Evolutionary conservation across 2,329 filamentous ascomycete genomes (phyloP).

Genomic region (Huntiella moniliformis): DNA sequence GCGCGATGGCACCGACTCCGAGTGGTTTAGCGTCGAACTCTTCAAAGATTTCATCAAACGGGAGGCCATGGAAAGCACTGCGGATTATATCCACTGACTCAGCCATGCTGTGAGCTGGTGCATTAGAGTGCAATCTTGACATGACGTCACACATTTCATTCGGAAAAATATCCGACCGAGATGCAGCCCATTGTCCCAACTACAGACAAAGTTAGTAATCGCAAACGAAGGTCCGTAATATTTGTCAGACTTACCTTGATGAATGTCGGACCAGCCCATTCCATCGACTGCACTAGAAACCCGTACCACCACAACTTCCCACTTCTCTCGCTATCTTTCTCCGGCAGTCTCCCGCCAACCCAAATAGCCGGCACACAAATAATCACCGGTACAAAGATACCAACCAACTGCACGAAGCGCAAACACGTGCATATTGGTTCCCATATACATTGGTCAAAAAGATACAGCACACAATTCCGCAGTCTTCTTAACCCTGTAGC

Average conservation of each 20-base stretch:
- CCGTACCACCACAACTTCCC: conserved; percentile 91
- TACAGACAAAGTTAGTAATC: conserved; percentile 18
- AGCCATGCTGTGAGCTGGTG: conserved; percentile 72
- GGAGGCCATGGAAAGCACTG: conserved; percentile 59
- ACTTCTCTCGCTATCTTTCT: conserved; percentile 52
- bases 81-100: conserved; percentile 63
- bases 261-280: conserved; percentile 81
- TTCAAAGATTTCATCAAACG: conserved; percentile 84
- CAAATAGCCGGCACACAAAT: conserved; percentile 61
- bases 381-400: conserved; percentile 85
- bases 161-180: conserved; percentile 88
- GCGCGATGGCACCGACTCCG: conserved; percentile 88
- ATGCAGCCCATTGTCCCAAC: conserved; percentile 96
- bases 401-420: conserved; percentile 68
- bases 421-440: conserved; percentile 77
- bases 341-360: conserved; percentile 46
- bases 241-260: conserved; percentile 51
- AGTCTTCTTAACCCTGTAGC: conserved; percentile 39
- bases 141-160: conserved; percentile 79
- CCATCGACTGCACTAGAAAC: conserved; percentile 77
- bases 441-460: conserved; percentile 53
- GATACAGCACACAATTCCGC: conserved; percentile 40
- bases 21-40: conserved; percentile 82
- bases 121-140: conserved; percentile 88
- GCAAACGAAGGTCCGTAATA: background rate